Evolutionary conservation across 2,329 filamentous ascomycete species (phyloP).

Genomic region (Aspergillus sp.): DNA sequence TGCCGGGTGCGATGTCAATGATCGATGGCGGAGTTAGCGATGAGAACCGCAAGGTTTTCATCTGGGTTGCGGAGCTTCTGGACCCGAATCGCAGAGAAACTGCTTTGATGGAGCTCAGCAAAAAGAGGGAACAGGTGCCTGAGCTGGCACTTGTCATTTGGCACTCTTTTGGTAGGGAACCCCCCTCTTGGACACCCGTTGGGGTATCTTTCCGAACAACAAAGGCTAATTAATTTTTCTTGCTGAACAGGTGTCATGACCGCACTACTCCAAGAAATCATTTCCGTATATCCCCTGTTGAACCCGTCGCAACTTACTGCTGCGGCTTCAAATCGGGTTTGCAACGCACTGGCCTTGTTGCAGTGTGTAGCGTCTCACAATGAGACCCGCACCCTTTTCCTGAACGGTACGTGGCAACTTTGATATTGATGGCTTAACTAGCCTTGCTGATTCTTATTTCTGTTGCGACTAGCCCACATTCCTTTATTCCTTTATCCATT

Average conservation of each 20-base stretch:
- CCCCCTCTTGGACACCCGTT: background rate
- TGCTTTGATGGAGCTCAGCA: slow-evolving; percentile 91
- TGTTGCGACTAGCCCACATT: slow-evolving; percentile 73
- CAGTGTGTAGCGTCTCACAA: slow-evolving; percentile 98
- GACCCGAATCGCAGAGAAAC: slow-evolving; percentile 85
- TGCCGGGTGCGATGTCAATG: slow-evolving; percentile 34
- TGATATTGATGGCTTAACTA: slow-evolving; percentile 1
- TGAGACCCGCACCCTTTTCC: slow-evolving; percentile 88
- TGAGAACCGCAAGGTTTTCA: slow-evolving; percentile 88
- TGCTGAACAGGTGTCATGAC: slow-evolving; percentile 82
- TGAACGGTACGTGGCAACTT: slow-evolving; percentile 68
- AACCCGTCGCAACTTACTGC: slow-evolving; percentile 97
- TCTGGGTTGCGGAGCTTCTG: slow-evolving; percentile 87
- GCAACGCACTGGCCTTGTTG: slow-evolving; percentile 90
- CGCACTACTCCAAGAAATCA: slow-evolving; percentile 94
- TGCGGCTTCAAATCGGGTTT: slow-evolving; percentile 95
- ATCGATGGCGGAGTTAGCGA: slow-evolving; percentile 73
- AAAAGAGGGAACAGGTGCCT: slow-evolving; percentile 97
- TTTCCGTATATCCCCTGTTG: slow-evolving; percentile 94
- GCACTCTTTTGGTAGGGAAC: slow-evolving; percentile 87
- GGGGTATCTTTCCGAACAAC: background rate
- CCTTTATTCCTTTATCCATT: slow-evolving; percentile 97
- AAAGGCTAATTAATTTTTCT: slow-evolving; percentile 3
- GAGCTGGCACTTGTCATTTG: slow-evolving; percentile 94
- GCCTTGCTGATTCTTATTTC: background rate